Evolutionary conservation across 2,329 filamentous ascomycete species (phyloP), one percentile per base, ranked within the genome.

Genomic region (Davidsoniella eucalypti): DNA sequence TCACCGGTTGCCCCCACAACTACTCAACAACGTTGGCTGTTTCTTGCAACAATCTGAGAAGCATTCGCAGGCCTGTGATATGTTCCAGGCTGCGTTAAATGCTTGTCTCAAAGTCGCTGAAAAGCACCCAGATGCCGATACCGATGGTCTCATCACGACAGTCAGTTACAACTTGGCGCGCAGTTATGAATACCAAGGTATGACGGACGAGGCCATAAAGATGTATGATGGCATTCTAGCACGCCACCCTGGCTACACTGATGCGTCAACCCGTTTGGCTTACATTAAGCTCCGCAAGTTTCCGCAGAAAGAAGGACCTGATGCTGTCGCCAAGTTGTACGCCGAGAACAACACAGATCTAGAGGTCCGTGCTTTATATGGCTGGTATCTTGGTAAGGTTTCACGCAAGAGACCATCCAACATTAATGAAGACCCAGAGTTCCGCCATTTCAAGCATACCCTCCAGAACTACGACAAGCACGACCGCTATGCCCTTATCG

Each of bases 11-110:
- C 85, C 88, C 1, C 92, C 92, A 3, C 87, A 94, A 60, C 72
- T 96, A 2, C 73, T 98, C 41, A 98, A 96, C 70, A 98, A 98
- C 62, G 94, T 96, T 61, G 92, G 86, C 4, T 95, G 88, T 64
- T 96, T 96, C 66, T 79, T 94, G 57, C 95, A 87, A 57, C 87
- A 94, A 61, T 75, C 80, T 2, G 87, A 94, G 58, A 87, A 87
- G 61, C 80, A 84, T 55, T 78, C 82, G 17, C 71, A 78, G 54
- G 88, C 92, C 18, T 82, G 85, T 56, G 82, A 90, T 47, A 75
- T 93, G 66, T 98, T 96, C 61, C 86, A 98, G 63, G 80, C 84
- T n/a, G 92, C 88, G 0, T 68, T 98, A 49, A 83, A 82, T 55
- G 86, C 90, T 14, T 95, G 88, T 60, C 80, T 93, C 58, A 83